A percentile compares a stretch with the other conserved stretches of the same genome.
phyloP scores from a whole-genome alignment of 169 alveolate genomes.

The Besnoitia besnoiti region DNA sequence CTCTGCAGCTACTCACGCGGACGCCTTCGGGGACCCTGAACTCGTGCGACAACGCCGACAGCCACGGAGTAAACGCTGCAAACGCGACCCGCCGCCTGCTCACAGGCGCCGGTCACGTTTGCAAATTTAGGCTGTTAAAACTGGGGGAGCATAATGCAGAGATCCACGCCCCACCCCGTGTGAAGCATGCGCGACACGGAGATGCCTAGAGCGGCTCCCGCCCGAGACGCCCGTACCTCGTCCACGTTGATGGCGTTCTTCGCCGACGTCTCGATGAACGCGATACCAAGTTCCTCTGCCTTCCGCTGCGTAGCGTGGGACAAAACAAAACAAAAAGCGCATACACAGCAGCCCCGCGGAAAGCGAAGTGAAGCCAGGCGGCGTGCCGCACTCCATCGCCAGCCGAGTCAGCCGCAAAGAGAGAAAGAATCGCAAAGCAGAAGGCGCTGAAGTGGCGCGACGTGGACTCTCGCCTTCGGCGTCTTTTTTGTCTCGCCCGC shows the following conservation, averaged over 20 bases:
- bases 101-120: no score
- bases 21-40: no score
- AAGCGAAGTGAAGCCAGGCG: neutral
- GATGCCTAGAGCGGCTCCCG: neutral
- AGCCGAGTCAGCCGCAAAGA: neutral
- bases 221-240: conserved; percentile 67
- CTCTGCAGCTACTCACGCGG: no score
- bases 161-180: neutral
- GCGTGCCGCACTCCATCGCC: neutral
- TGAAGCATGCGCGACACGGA: neutral
- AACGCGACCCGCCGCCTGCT: no score
- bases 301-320: conserved; percentile 55
- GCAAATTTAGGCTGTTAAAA: no score
- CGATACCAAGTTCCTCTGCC: conserved; percentile 80
- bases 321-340: neutral
- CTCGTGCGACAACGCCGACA: no score
- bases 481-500: neutral
- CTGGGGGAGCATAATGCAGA: no score
- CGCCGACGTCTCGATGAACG: conserved; percentile 84
- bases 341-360: neutral
- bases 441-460: neutral
- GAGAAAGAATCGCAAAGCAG: neutral
- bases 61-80: no score
- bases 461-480: neutral
- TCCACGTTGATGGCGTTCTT: conserved; percentile 84